Evolutionary conservation across 345 rosid genomes (phyloP).

Genomic region (Citrus trifoliata): DNA sequence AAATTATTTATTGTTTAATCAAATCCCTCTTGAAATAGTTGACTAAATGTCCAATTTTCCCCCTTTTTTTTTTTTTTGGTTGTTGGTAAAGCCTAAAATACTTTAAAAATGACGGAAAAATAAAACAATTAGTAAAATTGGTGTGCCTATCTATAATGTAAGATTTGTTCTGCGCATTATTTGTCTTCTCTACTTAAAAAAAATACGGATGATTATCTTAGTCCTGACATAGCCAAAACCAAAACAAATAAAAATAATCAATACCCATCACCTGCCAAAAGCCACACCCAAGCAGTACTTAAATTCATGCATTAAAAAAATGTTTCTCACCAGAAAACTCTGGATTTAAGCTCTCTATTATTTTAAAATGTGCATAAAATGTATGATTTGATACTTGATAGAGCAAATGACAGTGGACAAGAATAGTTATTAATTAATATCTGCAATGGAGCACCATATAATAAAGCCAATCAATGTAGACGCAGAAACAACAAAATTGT

Average conservation of each 20-base stretch:
- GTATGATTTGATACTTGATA: background rate
- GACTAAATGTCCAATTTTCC: background rate
- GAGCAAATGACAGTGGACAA: background rate
- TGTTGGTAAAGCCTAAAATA: background rate
- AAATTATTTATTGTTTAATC: background rate
- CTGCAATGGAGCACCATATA: background rate
- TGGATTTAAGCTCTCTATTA: background rate
- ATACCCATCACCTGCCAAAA: conserved; percentile 4
- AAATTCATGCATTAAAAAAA: background rate
- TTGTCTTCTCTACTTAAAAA: conserved; percentile 5
- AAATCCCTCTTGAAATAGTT: conserved; percentile 9
- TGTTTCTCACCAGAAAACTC: background rate
- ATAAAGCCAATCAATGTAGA: background rate
- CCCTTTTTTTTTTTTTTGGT: background rate
- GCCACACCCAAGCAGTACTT: background rate
- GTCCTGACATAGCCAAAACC: conserved; percentile 1
- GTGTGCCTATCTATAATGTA: conserved; percentile 3
- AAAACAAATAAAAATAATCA: background rate
- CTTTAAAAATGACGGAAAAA: background rate
- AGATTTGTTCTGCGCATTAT: background rate
- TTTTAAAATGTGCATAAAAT: background rate
- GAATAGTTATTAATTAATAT: background rate
- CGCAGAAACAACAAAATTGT: background rate
- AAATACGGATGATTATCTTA: background rate
- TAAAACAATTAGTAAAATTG: background rate